Evolutionary conservation across 768 basidiomycete genomes (phyloP), one percentile per base, ranked within the genome.

Genomic region (Hericium erinaceus): DNA sequence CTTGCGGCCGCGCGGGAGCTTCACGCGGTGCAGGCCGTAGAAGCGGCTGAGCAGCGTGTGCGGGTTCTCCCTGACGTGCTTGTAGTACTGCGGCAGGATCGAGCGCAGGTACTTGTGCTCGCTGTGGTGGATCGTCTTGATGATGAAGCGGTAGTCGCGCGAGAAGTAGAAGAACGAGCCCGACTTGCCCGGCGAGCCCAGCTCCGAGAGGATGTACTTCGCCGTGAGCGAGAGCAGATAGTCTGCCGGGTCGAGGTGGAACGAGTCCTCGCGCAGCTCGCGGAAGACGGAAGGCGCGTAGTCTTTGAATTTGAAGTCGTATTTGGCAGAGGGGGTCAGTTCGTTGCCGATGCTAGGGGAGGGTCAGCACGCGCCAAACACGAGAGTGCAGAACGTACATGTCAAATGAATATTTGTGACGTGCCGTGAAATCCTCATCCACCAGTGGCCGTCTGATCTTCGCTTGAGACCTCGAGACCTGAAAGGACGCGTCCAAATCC

Each of bases 241-340:
- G 71, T 99, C 97, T 39, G 94, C 92, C 2, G 97, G 95, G 68
- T 98, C 97, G 49, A 99, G 82, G 62, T 90, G 86, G 74, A 99
- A 98, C 69, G 87, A 80, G 62, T 94, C 89, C 73, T 98, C 95
- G 33, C 97, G 87, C 13, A 99, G 76, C 56, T 92, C 89, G 26
- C 95, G 90, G 73, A 99, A 99, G 3, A 98, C 91, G 88, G 90
- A 97, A 0, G 97, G 95, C 0, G 95, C 94, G 70, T 98, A 99
- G 69, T 99, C 95, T 71, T 98, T 98, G 79, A 98, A 98, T 73
- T 99, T 99, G 80, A 98, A 98, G 71, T 98, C 97, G 74, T 99
- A 99, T 74, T 87, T 89, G 4, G 95, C 95, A 0, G 94, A 97
- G 0, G 97, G 97, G 12, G 97, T 98, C 24, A 99, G 78, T 73